Percentiles rank a stretch among this genome's conserved stretches.
Conservation (phyloP, 108 stramenopile genomes). For the Skeletonema costatum region DNA sequence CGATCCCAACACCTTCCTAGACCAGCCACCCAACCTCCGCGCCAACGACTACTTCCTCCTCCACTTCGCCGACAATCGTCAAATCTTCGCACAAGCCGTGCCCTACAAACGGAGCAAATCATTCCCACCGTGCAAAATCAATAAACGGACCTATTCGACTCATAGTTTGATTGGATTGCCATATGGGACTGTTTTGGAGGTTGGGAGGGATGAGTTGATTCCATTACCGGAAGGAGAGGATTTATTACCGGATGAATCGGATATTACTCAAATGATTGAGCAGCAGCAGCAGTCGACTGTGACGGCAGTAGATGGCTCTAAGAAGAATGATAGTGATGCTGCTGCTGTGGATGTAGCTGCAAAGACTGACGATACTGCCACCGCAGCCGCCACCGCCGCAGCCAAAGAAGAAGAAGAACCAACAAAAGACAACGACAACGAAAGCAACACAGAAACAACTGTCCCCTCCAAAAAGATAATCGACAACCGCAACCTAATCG, state of each 20-base stretch:
- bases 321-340: background rate
- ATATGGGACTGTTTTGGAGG: slow-evolving; percentile 85
- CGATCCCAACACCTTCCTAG: too few species aligned
- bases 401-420: background rate
- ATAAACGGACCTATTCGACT: slow-evolving; percentile 74
- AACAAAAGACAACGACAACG: background rate
- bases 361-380: slow-evolving; percentile 1
- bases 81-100: slow-evolving; percentile 71
- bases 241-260: slow-evolving; percentile 45
- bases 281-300: too few species aligned
- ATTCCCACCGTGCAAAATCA: slow-evolving; percentile 71
- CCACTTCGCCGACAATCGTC: slow-evolving; percentile 72
- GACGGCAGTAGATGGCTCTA: too few species aligned
- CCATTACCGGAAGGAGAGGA: slow-evolving; percentile 71
- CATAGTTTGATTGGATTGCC: slow-evolving; percentile 67
- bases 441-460: too few species aligned
- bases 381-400: background rate
- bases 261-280: too few species aligned
- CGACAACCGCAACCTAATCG: slow-evolving; percentile 85
- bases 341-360: slow-evolving; percentile 2
- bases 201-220: slow-evolving; percentile 42
- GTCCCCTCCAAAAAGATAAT: slow-evolving; percentile 6
- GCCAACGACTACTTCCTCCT: slow-evolving; percentile 73
- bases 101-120: slow-evolving; percentile 42
- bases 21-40: slow-evolving; percentile 36